A percentile compares a stretch with the other conserved stretches of the same genome.
Evolutionary conservation across 768 basidiomycete genomes (phyloP).

Genomic region (Leucocoprinus sp.): DNA sequence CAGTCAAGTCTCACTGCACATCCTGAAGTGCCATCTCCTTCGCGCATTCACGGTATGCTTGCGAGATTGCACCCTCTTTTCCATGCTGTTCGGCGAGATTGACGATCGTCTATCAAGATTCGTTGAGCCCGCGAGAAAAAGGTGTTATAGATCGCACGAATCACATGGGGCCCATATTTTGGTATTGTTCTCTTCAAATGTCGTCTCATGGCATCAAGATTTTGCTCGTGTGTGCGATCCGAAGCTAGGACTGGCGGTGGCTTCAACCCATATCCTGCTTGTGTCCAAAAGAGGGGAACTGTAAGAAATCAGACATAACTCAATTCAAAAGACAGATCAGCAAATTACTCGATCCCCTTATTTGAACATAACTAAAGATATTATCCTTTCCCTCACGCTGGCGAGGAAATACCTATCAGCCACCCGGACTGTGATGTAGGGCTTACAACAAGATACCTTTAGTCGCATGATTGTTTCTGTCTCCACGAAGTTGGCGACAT

Average conservation of each 20-base stretch:
- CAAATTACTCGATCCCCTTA: conserved; percentile 79
- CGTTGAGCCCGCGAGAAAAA: background rate
- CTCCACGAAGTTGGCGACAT: conserved; percentile 95
- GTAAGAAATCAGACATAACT: conserved; percentile 12
- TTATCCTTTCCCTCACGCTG: conserved; percentile 72
- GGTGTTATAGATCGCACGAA: conserved; percentile 10
- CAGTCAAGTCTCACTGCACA: conserved; percentile 41
- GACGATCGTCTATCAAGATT: conserved; percentile 53
- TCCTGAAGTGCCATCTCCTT: conserved; percentile 47
- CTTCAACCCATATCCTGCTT: conserved; percentile 79
- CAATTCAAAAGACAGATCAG: conserved; percentile 11
- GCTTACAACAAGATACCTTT: conserved; percentile 39
- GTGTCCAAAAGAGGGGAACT: conserved; percentile 94
- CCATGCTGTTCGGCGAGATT: conserved; percentile 90
- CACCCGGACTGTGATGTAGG: background rate
- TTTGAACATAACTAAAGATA: conserved; percentile 83
- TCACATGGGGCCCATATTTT: conserved; percentile 75
- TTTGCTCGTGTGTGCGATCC: conserved; percentile 67
- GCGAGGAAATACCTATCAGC: background rate
- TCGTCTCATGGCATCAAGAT: conserved; percentile 57
- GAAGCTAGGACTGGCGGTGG: conserved; percentile 74
- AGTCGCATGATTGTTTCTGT: conserved; percentile 85
- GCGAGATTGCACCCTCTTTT: conserved; percentile 75
- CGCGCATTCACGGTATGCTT: conserved; percentile 67
- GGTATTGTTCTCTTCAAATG: conserved; percentile 65